A percentile compares a stretch with the other conserved stretches of the same genome.
Evolutionary conservation across 2,329 filamentous ascomycete genomes (phyloP).

Genomic region (Fusarium oxysporum): DNA sequence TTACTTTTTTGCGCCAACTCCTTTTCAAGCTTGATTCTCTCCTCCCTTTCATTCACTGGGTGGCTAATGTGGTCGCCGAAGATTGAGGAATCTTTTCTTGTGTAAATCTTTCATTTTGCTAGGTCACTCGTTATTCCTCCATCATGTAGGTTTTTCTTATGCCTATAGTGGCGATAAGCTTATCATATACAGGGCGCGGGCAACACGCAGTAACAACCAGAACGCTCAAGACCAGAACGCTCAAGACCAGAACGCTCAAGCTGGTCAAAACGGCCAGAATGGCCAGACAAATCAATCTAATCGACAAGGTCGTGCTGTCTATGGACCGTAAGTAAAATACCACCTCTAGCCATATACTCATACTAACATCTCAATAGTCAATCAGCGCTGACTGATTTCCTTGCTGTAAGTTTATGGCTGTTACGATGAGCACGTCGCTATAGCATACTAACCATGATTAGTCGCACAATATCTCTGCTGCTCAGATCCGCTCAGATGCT

Average conservation of each 20-base stretch:
- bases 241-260: constrained; percentile 2
- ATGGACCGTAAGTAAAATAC: constrained; percentile 51
- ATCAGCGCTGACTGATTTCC: constrained; percentile 66
- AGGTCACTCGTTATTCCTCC: not conserved
- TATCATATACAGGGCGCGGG: constrained; percentile 39
- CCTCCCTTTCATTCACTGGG: constrained; percentile 4
- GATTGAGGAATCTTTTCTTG: not conserved
- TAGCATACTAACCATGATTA: constrained; percentile 49
- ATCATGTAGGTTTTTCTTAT: constrained; percentile 27
- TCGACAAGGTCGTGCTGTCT: constrained; percentile 51
- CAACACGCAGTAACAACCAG: constrained; percentile 30
- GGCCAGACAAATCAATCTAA: constrained; percentile 21
- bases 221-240: constrained; percentile 16
- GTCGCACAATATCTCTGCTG: constrained; percentile 78
- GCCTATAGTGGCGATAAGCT: constrained; percentile 14
- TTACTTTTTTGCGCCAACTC: constrained; percentile 36
- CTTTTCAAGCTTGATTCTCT: constrained; percentile 4
- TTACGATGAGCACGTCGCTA: not conserved
- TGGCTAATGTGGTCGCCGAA: constrained; percentile 13
- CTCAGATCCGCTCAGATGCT: constrained; percentile 64
- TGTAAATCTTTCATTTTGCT: not conserved
- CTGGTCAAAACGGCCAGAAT: constrained; percentile 15
- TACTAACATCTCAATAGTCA: constrained; percentile 49
- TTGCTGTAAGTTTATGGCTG: constrained; percentile 54
- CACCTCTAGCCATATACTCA: not conserved